These are phyloP conservation scores for Emiliania huxleyi DNA, from an alignment of 78 protist genomes.

Conservation along the genomic window DNA sequence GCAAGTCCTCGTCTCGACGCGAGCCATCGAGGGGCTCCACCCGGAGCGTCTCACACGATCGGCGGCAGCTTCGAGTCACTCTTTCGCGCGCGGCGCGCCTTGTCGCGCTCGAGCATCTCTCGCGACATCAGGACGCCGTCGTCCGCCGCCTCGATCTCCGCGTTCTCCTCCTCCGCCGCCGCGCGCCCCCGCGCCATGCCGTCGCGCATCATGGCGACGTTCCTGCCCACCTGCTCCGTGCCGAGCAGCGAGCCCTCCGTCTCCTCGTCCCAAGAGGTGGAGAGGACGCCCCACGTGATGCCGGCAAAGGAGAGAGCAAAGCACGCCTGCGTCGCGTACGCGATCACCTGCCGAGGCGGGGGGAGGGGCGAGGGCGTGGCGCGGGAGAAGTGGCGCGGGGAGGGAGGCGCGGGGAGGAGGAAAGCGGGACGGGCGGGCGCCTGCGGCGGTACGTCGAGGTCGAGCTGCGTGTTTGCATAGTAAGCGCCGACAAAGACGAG, in stretches of 20 bases:
- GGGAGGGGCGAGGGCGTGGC: no score
- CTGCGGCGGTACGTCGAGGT: not conserved
- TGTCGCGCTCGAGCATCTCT: not conserved
- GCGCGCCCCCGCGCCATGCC: not conserved
- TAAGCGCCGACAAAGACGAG: not conserved
- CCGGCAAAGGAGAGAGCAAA: not conserved
- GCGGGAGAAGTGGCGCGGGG: no score
- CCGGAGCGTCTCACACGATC: not conserved
- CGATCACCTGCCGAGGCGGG: not conserved
- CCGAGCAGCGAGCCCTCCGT: constrained; percentile 7
- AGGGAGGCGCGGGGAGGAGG: no score
- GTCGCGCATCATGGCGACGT: not conserved
- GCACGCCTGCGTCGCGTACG: no score
- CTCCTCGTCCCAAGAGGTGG: constrained; percentile 5
- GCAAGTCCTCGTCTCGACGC: no score
- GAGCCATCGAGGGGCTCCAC: no score
- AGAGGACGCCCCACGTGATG: constrained; percentile 8
- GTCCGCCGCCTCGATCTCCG: not conserved
- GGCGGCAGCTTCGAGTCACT: not conserved
- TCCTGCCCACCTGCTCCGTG: not conserved
- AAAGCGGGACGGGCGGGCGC: not conserved
- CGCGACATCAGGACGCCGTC: not conserved
- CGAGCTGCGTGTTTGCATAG: constrained; percentile 15
- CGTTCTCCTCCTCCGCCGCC: not conserved
- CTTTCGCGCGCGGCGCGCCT: not conserved